phyloP scores from a whole-genome alignment of 345 rosid species.

The Anacardium occidentale region DNA sequence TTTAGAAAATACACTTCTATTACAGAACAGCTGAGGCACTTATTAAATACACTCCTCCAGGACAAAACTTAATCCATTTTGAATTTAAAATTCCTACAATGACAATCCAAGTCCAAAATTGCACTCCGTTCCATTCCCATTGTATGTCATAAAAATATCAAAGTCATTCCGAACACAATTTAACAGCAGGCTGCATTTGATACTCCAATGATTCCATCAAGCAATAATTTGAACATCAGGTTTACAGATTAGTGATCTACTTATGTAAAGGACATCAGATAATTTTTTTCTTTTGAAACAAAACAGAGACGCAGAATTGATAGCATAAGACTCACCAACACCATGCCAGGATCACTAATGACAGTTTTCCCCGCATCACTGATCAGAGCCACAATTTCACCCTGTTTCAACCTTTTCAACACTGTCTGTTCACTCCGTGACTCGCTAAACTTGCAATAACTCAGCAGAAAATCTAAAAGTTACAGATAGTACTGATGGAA shows the following conservation, averaged over 20 bases:
- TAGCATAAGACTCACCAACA: slow-evolving; percentile 51
- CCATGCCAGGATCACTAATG: slow-evolving; percentile 85
- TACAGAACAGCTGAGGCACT: not conserved
- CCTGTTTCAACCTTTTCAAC: slow-evolving; percentile 66
- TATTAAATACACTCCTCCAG: not conserved
- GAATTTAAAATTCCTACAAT: no score
- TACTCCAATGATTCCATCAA: not conserved
- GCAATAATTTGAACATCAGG: not conserved
- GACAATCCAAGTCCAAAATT: not conserved
- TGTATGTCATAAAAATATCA: not conserved
- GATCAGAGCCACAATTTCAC: slow-evolving; percentile 77
- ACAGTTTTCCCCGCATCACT: slow-evolving; percentile 92
- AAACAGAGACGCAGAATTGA: not conserved
- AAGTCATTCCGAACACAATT: not conserved
- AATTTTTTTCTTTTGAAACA: not conserved
- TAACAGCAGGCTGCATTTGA: not conserved
- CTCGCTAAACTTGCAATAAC: slow-evolving; percentile 93
- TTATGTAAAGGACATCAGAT: not conserved
- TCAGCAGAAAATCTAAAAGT: slow-evolving; percentile 72
- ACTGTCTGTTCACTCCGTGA: slow-evolving; percentile 74
- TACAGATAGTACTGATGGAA: slow-evolving; percentile 36
- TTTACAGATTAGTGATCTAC: not conserved
- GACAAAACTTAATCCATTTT: no score
- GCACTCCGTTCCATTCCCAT: not conserved
- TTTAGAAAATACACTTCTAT: not conserved